Evolutionary conservation across 2,329 filamentous ascomycete species (phyloP).

Genomic region (Microdochium paspali): DNA sequence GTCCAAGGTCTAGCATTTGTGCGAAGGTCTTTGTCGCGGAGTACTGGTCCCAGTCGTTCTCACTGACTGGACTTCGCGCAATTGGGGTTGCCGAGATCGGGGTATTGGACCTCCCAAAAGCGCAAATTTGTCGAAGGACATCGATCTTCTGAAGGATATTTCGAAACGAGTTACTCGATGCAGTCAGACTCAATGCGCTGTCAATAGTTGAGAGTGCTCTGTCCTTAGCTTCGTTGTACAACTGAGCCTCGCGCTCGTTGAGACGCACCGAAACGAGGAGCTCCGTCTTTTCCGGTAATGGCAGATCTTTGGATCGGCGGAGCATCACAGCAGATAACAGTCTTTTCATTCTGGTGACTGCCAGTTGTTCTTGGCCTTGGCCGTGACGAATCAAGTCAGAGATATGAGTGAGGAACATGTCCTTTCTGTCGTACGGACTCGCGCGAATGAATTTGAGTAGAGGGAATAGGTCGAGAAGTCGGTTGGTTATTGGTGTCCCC

Average conservation of each 20-base stretch:
- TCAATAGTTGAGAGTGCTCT: background rate
- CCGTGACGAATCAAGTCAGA: background rate
- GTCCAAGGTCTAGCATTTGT: background rate
- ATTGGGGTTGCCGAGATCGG: background rate
- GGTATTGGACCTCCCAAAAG: background rate
- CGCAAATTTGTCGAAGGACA: background rate
- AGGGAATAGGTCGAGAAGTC: background rate
- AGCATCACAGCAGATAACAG: background rate
- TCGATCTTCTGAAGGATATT: background rate
- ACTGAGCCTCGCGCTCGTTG: background rate
- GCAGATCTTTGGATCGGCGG: background rate
- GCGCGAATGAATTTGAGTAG: background rate
- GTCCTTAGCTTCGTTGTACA: background rate
- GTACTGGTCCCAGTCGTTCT: background rate
- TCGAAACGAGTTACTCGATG: background rate
- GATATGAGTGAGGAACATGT: background rate
- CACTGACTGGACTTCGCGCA: background rate
- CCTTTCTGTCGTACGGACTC: background rate
- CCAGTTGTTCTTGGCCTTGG: background rate
- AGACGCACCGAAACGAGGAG: background rate
- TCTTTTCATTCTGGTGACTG: background rate
- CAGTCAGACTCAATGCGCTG: background rate
- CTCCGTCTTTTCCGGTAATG: background rate
- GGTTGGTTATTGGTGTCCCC: background rate
- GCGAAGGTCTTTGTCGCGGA: background rate